Conservation (phyloP, 2,329 filamentous ascomycete genomes). For the Neofusicoccum laricinum region DNA sequence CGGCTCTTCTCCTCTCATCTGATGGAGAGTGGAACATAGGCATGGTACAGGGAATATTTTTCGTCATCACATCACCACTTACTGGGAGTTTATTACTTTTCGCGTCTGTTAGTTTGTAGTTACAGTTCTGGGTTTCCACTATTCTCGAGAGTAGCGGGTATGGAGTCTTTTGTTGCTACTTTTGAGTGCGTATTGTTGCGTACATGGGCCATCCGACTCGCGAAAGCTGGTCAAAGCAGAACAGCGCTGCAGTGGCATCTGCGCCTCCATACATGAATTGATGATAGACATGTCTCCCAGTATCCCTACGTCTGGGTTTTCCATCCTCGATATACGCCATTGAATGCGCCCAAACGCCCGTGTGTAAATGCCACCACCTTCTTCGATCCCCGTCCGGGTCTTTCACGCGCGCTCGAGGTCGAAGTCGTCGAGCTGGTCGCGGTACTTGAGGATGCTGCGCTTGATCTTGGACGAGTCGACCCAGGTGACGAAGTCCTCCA, state of each 20-base stretch:
- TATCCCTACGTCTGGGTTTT: background rate
- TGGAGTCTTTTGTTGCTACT: no score
- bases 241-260: background rate
- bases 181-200: no score
- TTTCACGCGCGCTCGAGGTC: constrained; percentile 54
- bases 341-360: constrained; percentile 6
- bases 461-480: constrained; percentile 96
- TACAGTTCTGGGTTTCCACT: no score
- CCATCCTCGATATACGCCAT: background rate
- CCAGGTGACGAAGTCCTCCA: constrained; percentile 98
- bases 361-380: background rate
- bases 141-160: no score
- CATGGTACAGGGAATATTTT: no score
- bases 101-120: no score
- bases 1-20: no score
- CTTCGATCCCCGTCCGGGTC: background rate
- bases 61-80: no score
- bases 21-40: no score
- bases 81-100: no score
- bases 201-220: no score
- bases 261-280: background rate
- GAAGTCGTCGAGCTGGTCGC: constrained; percentile 93
- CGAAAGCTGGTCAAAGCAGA: background rate
- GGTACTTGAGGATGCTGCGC: constrained; percentile 90
- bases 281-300: background rate